These are phyloP conservation scores for Candida pini DNA, from an alignment of 805 yeast genomes.

Conservation along the genomic window DNA sequence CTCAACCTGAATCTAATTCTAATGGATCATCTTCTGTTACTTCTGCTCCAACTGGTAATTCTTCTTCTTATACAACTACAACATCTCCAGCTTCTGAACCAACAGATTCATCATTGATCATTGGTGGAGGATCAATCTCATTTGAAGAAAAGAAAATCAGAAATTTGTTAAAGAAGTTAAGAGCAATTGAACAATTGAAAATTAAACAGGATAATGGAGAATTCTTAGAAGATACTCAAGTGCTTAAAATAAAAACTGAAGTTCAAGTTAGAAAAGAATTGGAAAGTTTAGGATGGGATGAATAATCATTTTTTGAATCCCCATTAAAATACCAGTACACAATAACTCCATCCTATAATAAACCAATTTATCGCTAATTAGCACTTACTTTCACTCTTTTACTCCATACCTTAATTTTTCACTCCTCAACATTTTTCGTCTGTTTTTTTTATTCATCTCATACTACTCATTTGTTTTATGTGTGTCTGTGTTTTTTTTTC, in stretches of 20 bases:
- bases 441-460: background rate
- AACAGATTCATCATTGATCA: constrained; percentile 34
- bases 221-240: constrained; percentile 86
- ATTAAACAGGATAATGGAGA: constrained; percentile 81
- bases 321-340: no score
- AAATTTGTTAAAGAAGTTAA: constrained; percentile 80
- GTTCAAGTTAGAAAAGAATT: constrained; percentile 72
- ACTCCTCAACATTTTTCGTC: no score
- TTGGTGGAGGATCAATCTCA: constrained; percentile 54
- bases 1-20: no score
- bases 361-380: no score
- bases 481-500: background rate
- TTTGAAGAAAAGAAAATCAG: constrained; percentile 91
- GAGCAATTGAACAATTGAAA: constrained; percentile 92
- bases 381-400: no score
- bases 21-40: constrained; percentile 1
- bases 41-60: background rate
- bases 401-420: no score
- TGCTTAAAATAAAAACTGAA: constrained; percentile 84
- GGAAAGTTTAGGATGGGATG: constrained; percentile 58
- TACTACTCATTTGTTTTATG: background rate
- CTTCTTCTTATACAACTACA: constrained; percentile 4
- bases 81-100: constrained; percentile 7
- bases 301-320: no score
- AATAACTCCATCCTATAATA: no score